Evolutionary conservation across 2,329 filamentous ascomycete genomes (phyloP).

Genomic region (Didymella keratinophila): DNA sequence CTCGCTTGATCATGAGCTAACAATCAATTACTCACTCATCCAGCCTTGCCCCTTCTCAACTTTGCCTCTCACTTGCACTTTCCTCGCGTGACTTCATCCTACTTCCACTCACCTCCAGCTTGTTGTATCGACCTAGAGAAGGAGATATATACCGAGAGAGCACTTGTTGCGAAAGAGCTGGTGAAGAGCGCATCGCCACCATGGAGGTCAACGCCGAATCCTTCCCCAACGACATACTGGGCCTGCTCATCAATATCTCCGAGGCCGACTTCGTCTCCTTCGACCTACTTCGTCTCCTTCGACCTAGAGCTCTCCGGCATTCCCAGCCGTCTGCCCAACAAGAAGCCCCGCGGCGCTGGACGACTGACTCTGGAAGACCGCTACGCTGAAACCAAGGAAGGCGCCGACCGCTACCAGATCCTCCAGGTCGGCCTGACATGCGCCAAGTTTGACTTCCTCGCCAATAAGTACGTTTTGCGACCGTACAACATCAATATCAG

Average conservation of each 20-base stretch:
- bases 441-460: constrained; percentile 62
- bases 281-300: constrained; percentile 70
- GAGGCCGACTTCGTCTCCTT: constrained; percentile 69
- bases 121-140: not conserved
- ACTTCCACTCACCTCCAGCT: not conserved
- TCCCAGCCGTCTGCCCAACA: constrained; percentile 50
- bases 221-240: constrained; percentile 61
- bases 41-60: not conserved
- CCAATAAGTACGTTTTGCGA: constrained; percentile 62
- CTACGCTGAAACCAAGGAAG: constrained; percentile 67
- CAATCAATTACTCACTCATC: constrained; percentile 17
- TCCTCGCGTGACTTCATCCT: not conserved
- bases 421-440: constrained; percentile 73
- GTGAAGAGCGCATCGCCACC: not conserved
- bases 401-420: constrained; percentile 69
- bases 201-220: constrained; percentile 66
- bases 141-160: not conserved
- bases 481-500: constrained; percentile 72
- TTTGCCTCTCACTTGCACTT: constrained; percentile 1
- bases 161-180: not conserved
- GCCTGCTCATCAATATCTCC: constrained; percentile 65
- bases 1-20: constrained; percentile 22
- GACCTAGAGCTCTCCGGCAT: constrained; percentile 75
- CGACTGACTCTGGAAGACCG: constrained; percentile 65
- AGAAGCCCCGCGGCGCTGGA: constrained; percentile 42